phyloP scores from a whole-genome alignment of 2,329 filamentous ascomycete genomes.

The Curvularia verruculosa region DNA sequence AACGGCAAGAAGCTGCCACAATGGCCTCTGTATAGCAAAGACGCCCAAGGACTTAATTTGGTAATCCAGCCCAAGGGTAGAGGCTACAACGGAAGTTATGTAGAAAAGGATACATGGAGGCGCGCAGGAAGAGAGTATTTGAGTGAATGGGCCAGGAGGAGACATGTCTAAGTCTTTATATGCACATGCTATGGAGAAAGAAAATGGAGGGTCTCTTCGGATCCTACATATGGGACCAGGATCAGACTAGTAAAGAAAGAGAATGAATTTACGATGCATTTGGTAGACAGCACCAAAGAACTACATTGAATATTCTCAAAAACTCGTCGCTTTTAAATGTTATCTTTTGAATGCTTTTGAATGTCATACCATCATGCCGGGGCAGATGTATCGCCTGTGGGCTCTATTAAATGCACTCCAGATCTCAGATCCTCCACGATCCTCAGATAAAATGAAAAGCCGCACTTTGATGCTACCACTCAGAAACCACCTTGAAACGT shows the following conservation, averaged over 20 bases:
- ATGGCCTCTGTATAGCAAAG: constrained; percentile 53
- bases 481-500: not conserved
- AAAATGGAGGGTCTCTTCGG: not conserved
- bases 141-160: constrained; percentile 45
- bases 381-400: not conserved
- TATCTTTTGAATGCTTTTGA: not conserved
- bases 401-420: not conserved
- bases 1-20: constrained; percentile 44
- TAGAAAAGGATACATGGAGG: constrained; percentile 53
- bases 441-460: not conserved
- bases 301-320: not conserved
- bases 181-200: not conserved
- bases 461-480: not conserved
- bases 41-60: constrained; percentile 49
- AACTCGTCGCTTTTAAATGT: not conserved
- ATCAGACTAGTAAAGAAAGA: not conserved
- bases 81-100: constrained; percentile 51
- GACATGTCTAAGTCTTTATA: constrained; percentile 38
- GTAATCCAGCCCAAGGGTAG: constrained; percentile 54
- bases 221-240: not conserved
- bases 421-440: not conserved
- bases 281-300: not conserved
- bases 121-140: constrained; percentile 51
- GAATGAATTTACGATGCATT: not conserved
- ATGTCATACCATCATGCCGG: not conserved